Evolutionary conservation across 2,329 filamentous ascomycete species (phyloP), one percentile per base, ranked within the genome.

Genomic region (Tympanopsis confertula): DNA sequence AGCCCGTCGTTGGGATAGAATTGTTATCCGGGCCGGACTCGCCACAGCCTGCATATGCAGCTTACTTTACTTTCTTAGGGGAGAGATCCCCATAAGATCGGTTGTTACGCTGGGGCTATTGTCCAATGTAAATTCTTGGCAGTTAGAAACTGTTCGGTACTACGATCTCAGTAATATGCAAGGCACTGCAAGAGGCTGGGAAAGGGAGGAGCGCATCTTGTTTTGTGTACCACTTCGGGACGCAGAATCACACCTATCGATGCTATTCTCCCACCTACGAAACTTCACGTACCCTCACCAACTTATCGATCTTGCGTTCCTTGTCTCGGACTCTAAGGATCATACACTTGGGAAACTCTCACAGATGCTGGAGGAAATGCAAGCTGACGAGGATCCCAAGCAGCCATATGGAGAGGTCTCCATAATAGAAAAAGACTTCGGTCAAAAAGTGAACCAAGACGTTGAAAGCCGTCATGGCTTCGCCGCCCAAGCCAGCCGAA

Each of bases 231-330:
- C 91, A 33, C 73, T 98, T 39, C 78, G 91, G 59, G 91, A 98
- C 59, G 91, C 91, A 35, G 81, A 93, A 52, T 71, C 84, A 19
- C 91, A 98, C 68, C 64, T 98, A 35, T 76, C 82, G 43, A 95
- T 98, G 89, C 96, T 98, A 71, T 98, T 98, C 63, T 82, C 83
- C 14, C 91, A 98, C 56, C 70, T 98, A 41, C 80, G 79, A 48
- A 98, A 98, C 62, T 82, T 98, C 47, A 98, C 91, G n/a, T 98
- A 98, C 54, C 91, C 91, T 1, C 91, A 98, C 57, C 83, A 94
- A 55, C 72, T 98, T 37, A 93, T 98, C 54, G 91, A 98, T 56
- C 71, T 98, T 35, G 91, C 91, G 4, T 98, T 98, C 54, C 69
- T 98, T 20, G 91, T 98, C 18, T 95, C 91, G 42, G 91, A 98